A percentile compares a stretch with the other conserved stretches of the same genome.
phyloP scores from a whole-genome alignment of 116 monocot genomes.

The Cymodocea nodosa region DNA sequence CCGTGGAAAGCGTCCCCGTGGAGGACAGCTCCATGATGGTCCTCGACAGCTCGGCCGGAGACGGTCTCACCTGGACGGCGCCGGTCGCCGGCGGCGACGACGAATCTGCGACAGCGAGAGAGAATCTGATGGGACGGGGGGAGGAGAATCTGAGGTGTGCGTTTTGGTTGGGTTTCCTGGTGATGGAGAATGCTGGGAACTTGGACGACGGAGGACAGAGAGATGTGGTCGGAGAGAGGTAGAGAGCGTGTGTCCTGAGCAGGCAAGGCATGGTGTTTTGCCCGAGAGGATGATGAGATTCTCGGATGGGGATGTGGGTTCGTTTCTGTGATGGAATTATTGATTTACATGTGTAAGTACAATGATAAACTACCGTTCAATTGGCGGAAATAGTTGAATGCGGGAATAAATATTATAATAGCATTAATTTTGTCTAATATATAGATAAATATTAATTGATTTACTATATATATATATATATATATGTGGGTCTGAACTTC shows the following conservation, averaged over 20 bases:
- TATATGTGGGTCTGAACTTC: too few species aligned
- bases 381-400: too few species aligned
- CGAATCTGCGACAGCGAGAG: constrained; percentile 3
- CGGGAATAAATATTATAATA: too few species aligned
- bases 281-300: background rate
- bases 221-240: constrained; percentile 1
- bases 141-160: constrained; percentile 2
- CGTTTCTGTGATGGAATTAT: background rate
- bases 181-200: background rate
- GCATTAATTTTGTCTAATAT: too few species aligned
- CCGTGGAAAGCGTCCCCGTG: constrained; percentile 58
- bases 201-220: background rate
- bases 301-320: background rate
- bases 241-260: background rate
- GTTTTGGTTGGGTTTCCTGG: background rate
- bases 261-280: background rate
- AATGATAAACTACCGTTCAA: too few species aligned
- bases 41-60: constrained; percentile 72
- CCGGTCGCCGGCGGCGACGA: background rate
- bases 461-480: too few species aligned
- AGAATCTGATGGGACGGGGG: constrained; percentile 4
- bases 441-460: too few species aligned
- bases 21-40: constrained; percentile 77
- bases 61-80: constrained; percentile 9
- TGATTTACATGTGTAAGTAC: background rate